These are phyloP conservation scores for Aspergillus alliaceus DNA, from an alignment of 2,329 filamentous ascomycete species.

Conservation along the genomic window DNA sequence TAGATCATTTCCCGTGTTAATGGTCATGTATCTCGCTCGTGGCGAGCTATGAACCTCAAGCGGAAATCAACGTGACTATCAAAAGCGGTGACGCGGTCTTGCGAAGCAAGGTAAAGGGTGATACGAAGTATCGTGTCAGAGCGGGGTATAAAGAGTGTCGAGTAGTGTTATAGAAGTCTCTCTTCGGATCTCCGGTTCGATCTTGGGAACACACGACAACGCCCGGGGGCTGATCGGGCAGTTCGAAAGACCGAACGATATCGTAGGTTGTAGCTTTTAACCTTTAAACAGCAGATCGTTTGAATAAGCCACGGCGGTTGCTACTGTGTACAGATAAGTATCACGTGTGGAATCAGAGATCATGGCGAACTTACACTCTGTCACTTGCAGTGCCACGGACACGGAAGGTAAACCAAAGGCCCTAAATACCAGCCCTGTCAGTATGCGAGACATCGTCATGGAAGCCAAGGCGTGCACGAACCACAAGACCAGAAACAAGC, in stretches of 20 bases:
- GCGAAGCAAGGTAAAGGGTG: background rate
- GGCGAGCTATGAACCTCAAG: background rate
- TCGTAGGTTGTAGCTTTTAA: background rate
- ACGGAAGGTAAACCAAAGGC: slow-evolving; percentile 39
- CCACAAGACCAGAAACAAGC: slow-evolving; percentile 64
- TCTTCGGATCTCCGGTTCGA: background rate
- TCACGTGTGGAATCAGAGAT: background rate
- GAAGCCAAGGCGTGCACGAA: slow-evolving; percentile 21
- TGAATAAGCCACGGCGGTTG: slow-evolving; percentile 11
- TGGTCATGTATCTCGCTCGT: background rate
- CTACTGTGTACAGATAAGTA: background rate
- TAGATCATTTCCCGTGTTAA: slow-evolving; percentile 5
- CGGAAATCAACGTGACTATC: background rate
- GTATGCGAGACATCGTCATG: background rate
- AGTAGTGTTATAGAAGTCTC: background rate
- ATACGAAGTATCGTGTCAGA: background rate
- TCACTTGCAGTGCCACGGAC: slow-evolving; percentile 16
- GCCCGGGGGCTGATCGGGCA: background rate
- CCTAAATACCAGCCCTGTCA: slow-evolving; percentile 15
- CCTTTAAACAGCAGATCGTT: slow-evolving; percentile 11
- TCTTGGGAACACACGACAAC: background rate
- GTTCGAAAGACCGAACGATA: background rate
- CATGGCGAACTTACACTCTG: slow-evolving; percentile 23
- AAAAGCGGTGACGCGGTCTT: background rate
- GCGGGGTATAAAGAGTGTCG: background rate